phyloP scores from a whole-genome alignment of 1,284 basidiomycete genomes.

The Butyriboletus appendiculatus region DNA sequence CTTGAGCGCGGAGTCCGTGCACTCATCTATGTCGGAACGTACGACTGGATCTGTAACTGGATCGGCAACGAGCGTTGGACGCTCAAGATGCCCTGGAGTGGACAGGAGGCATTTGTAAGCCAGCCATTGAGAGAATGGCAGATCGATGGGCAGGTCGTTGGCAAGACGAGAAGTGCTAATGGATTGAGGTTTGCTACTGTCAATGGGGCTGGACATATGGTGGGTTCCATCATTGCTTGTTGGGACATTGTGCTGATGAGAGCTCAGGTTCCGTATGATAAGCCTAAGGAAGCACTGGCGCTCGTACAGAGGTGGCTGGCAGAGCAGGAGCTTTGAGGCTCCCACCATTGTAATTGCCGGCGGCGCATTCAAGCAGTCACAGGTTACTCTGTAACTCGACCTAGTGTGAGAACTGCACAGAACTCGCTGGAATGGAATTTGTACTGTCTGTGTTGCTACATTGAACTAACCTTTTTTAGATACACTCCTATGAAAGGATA shows the following conservation, averaged over 20 bases:
- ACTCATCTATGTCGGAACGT: conserved; percentile 73
- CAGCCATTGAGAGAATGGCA: conserved; percentile 57
- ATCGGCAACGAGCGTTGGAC: conserved; percentile 72
- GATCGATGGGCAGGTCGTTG: conserved; percentile 48
- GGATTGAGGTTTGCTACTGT: conserved; percentile 67
- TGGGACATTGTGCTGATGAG: conserved; percentile 3
- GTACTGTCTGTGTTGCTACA: no score
- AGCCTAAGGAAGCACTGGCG: conserved; percentile 52
- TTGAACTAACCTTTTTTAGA: no score
- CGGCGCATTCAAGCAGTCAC: background rate
- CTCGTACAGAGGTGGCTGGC: conserved; percentile 57
- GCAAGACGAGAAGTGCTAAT: conserved; percentile 55
- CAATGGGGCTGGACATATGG: conserved; percentile 66
- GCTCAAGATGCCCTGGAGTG: conserved; percentile 62
- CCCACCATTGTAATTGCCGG: background rate
- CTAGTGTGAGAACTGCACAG: no score
- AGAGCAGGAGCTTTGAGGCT: conserved; percentile 33
- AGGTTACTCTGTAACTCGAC: no score
- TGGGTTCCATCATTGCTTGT: conserved; percentile 30
- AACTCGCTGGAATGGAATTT: no score
- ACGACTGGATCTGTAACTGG: conserved; percentile 80
- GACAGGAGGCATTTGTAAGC: conserved; percentile 49
- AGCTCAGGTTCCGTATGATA: conserved; percentile 60
- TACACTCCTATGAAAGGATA: no score
- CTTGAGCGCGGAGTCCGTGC: conserved; percentile 75